Evolutionary conservation across 2,329 filamentous ascomycete genomes (phyloP).

Genomic region (Lachnellula suecica): DNA sequence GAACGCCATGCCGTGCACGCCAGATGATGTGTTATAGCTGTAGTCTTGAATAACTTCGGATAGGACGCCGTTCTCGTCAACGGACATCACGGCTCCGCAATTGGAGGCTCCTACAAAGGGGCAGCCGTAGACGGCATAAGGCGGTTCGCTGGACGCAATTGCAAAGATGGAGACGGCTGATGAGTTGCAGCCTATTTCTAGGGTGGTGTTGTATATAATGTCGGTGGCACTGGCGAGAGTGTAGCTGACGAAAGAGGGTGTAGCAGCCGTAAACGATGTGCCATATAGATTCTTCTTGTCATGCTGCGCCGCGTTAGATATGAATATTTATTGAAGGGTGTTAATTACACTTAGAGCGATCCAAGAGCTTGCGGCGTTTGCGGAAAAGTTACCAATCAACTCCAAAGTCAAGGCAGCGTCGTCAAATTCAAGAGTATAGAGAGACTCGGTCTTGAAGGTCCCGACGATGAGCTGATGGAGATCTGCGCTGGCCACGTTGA

Average conservation of each 20-base stretch:
- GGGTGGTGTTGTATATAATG: constrained; percentile 20
- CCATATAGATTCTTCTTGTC: constrained; percentile 34
- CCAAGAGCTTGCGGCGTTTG: constrained; percentile 28
- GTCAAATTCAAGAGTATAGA: constrained; percentile 35
- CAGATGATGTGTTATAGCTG: constrained; percentile 42
- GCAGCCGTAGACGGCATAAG: constrained; percentile 32
- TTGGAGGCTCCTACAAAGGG: constrained; percentile 28
- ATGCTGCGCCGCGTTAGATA: constrained; percentile 22
- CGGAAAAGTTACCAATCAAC: constrained; percentile 22
- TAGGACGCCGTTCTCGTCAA: constrained; percentile 40
- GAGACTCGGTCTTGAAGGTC: constrained; percentile 29
- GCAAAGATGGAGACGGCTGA: constrained; percentile 27
- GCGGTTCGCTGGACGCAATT: constrained; percentile 18
- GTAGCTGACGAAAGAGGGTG: constrained; percentile 30
- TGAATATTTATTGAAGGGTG: background rate
- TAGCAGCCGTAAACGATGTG: constrained; percentile 24
- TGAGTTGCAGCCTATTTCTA: constrained; percentile 21
- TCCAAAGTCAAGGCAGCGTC: constrained; percentile 25
- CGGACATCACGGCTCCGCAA: constrained; percentile 39
- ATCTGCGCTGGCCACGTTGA: constrained; percentile 3
- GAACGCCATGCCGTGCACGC: constrained; percentile 48
- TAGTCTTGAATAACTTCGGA: constrained; percentile 44
- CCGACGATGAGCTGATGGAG: constrained; percentile 32
- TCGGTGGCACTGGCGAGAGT: constrained; percentile 21
- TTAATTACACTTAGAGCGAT: constrained; percentile 32